These are phyloP conservation scores for Fusarium brevicatenulatum DNA, from an alignment of 2,329 filamentous ascomycete genomes.

Conservation along the genomic window DNA sequence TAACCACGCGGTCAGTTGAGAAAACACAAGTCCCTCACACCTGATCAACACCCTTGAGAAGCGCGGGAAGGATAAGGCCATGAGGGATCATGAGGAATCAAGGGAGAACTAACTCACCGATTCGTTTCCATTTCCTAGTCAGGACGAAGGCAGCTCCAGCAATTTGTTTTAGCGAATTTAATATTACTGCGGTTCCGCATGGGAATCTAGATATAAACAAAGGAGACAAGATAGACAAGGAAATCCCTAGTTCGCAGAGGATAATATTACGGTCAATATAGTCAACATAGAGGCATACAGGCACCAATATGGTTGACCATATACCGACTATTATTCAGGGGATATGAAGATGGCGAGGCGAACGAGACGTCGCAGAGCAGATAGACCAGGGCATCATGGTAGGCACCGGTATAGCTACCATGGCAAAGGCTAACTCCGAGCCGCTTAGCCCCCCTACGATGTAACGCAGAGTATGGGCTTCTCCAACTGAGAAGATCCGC, in stretches of 20 bases:
- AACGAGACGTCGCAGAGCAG: not conserved
- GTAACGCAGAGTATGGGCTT: constrained; percentile 35
- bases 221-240: constrained; percentile 8
- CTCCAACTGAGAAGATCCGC: constrained; percentile 40
- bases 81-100: not conserved
- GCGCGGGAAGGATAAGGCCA: not conserved
- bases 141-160: not conserved
- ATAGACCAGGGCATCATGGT: not conserved
- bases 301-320: not conserved
- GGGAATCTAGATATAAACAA: not conserved
- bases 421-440: not conserved
- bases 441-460: constrained; percentile 29
- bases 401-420: constrained; percentile 6
- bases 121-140: not conserved
- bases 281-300: constrained; percentile 2
- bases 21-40: not conserved
- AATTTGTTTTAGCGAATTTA: constrained; percentile 8
- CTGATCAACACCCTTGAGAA: not conserved
- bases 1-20: not conserved
- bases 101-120: not conserved
- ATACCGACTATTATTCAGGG: not conserved
- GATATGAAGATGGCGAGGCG: constrained; percentile 5
- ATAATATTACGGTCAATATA: not conserved
- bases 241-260: not conserved
- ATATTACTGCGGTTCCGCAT: constrained; percentile 7